phyloP scores from a whole-genome alignment of 2,329 filamentous ascomycete genomes.

The Dryadomyces quercivorus region DNA sequence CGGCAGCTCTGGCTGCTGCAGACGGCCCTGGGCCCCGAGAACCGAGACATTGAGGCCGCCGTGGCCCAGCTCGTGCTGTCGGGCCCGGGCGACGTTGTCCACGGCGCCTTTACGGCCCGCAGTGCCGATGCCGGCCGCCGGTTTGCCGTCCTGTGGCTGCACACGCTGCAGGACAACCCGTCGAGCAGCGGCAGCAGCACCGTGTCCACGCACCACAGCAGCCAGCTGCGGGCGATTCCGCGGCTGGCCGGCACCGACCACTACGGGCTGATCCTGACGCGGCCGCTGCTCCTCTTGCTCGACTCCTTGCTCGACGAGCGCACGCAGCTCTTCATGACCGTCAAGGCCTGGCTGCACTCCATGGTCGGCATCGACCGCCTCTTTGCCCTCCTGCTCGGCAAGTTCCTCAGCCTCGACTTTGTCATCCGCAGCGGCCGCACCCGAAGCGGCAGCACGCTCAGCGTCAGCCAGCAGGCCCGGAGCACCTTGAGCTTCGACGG shows the following conservation, averaged over 20 bases:
- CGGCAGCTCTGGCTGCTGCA: constrained; percentile 80
- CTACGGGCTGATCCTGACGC: constrained; percentile 63
- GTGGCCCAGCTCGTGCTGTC: constrained; percentile 58
- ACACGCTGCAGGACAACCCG: constrained; percentile 52
- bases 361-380: constrained; percentile 51
- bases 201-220: constrained; percentile 29
- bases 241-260: constrained; percentile 45
- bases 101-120: constrained; percentile 32
- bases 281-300: constrained; percentile 70
- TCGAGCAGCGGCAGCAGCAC: constrained; percentile 33
- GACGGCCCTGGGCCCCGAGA: constrained; percentile 50
- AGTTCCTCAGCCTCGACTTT: constrained; percentile 43
- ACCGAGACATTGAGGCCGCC: constrained; percentile 69
- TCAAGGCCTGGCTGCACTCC: constrained; percentile 68
- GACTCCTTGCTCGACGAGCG: constrained; percentile 64
- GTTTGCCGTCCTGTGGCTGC: constrained; percentile 73
- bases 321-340: constrained; percentile 62
- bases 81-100: constrained; percentile 30
- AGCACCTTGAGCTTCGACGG: constrained; percentile 17
- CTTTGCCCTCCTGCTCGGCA: constrained; percentile 47
- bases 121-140: constrained; percentile 51
- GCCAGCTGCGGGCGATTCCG: constrained; percentile 21
- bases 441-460: not conserved
- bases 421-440: constrained; percentile 9
- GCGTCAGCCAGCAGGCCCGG: constrained; percentile 2